Evolutionary conservation across 73 alveolate genomes (phyloP).

Genomic region (Paramecium primaurelia): DNA sequence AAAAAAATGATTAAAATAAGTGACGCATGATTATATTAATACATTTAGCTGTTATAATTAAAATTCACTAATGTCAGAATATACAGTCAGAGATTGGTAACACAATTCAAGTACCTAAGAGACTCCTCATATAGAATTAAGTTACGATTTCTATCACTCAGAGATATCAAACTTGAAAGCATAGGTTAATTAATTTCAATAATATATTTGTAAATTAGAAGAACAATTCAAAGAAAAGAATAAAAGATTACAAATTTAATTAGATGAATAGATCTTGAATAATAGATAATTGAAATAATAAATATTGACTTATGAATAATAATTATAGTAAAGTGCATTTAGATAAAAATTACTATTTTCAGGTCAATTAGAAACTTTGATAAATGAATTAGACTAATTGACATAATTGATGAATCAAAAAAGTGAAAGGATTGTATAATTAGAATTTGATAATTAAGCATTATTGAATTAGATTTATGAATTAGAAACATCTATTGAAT

Average conservation of each 20-base stretch:
- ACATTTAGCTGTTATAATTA: background rate
- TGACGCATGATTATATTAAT: background rate
- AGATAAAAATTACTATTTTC: background rate
- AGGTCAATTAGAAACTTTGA: background rate
- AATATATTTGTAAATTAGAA: background rate
- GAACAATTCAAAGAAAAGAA: background rate
- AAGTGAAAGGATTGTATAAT: background rate
- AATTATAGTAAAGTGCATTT: background rate
- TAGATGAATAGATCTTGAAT: background rate
- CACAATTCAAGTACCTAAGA: background rate
- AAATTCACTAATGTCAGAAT: background rate
- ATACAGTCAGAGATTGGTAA: conserved; percentile 25
- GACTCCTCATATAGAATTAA: background rate
- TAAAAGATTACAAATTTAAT: background rate
- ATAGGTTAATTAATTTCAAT: background rate
- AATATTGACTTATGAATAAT: background rate
- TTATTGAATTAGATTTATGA: background rate
- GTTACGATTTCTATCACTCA: background rate
- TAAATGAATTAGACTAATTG: background rate
- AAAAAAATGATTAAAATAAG: background rate
- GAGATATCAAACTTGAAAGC: background rate
- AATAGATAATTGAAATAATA: background rate
- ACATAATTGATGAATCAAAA: background rate
- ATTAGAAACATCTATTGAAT: background rate
- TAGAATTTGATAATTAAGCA: background rate